These are phyloP conservation scores for Colletotrichum liriopes DNA, from an alignment of 2,329 filamentous ascomycete genomes.

Conservation along the genomic window DNA sequence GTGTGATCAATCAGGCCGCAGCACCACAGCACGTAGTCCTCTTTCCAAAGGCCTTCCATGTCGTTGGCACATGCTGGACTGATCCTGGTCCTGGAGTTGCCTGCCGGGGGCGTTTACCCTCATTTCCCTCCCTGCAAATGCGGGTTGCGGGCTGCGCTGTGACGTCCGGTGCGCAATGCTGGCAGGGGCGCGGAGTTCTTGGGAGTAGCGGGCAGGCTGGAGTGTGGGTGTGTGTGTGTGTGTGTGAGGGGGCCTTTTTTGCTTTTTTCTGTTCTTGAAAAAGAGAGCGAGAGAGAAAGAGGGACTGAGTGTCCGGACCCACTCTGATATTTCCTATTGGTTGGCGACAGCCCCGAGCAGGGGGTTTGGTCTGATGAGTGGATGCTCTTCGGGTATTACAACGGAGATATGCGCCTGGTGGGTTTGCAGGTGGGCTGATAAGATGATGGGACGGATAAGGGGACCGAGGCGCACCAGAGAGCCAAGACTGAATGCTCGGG, in stretches of 20 bases:
- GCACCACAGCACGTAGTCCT: background rate
- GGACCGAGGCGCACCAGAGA: slow-evolving; percentile 19
- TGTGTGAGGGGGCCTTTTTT: background rate
- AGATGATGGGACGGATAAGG: slow-evolving; percentile 38
- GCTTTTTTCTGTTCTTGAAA: background rate
- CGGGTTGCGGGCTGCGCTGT: slow-evolving; percentile 21
- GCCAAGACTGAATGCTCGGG: slow-evolving; percentile 32
- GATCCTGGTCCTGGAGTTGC: slow-evolving; percentile 8
- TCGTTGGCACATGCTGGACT: background rate
- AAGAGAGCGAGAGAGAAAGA: background rate
- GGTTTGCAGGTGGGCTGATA: slow-evolving; percentile 25
- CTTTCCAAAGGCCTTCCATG: background rate
- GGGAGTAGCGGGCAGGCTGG: slow-evolving; percentile 6
- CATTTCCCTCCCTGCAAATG: background rate
- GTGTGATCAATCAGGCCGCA: background rate
- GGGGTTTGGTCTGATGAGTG: slow-evolving; percentile 27
- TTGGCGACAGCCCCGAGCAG: slow-evolving; percentile 11
- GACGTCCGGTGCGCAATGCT: slow-evolving; percentile 22
- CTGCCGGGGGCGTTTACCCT: slow-evolving; percentile 11
- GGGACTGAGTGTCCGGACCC: slow-evolving; percentile 7
- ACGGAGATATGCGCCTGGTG: slow-evolving; percentile 34
- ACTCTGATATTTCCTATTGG: background rate
- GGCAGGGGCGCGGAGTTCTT: background rate
- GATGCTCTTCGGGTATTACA: slow-evolving; percentile 35
- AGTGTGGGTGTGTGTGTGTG: background rate